These are phyloP conservation scores for Rhodotorula sp. DNA, from an alignment of 1,284 basidiomycete genomes.

Conservation along the genomic window DNA sequence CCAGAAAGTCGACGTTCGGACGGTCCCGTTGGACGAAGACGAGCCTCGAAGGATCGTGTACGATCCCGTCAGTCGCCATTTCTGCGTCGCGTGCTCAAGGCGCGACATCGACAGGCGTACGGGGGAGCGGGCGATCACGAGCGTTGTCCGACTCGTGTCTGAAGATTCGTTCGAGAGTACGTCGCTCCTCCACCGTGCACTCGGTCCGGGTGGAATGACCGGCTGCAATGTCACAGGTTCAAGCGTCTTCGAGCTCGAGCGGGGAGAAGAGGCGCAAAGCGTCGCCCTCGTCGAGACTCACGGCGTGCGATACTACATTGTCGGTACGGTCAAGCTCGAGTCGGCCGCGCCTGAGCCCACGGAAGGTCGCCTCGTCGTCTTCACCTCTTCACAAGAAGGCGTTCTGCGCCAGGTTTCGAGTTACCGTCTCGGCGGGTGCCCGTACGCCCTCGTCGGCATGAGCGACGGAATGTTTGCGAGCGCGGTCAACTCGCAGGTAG, in stretches of 20 bases:
- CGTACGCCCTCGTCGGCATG: slow-evolving; percentile 34
- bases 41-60: slow-evolving; percentile 48
- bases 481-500: slow-evolving; percentile 42
- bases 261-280: slow-evolving; percentile 4
- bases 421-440: slow-evolving; percentile 33
- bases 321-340: slow-evolving; percentile 34
- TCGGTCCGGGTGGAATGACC: background rate
- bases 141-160: slow-evolving; percentile 35
- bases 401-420: background rate
- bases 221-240: background rate
- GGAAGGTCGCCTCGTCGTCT: slow-evolving; percentile 32
- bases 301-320: slow-evolving; percentile 23
- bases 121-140: slow-evolving; percentile 19
- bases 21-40: slow-evolving; percentile 47
- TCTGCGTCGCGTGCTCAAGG: slow-evolving; percentile 39
- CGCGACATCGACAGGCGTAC: slow-evolving; percentile 38
- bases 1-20: slow-evolving; percentile 46
- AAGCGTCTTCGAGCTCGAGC: background rate
- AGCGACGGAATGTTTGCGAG: slow-evolving; percentile 32
- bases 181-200: too few species aligned
- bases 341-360: slow-evolving; percentile 24
- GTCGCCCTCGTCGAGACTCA: background rate
- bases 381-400: background rate
- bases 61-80: slow-evolving; percentile 23
- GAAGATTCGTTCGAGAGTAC: slow-evolving; percentile 40